Evolutionary conservation across 1,284 basidiomycete genomes (phyloP).

Genomic region (Chalciporus sp.): DNA sequence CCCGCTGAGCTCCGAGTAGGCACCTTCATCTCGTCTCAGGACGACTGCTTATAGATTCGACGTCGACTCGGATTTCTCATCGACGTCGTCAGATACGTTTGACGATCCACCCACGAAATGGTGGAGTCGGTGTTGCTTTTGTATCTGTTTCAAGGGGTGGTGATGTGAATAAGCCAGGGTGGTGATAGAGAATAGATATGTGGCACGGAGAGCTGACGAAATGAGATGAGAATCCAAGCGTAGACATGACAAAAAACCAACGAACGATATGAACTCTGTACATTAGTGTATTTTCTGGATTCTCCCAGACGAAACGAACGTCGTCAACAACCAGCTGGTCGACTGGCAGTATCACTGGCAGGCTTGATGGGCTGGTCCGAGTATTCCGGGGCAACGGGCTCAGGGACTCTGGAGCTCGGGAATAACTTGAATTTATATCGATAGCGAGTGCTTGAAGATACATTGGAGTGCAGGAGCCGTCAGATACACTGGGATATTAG

Average conservation of each 20-base stretch:
- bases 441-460: constrained; percentile 24
- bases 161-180: constrained; percentile 14
- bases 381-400: not conserved
- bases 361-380: not conserved
- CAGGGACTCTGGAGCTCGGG: not conserved
- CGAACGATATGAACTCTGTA: not conserved
- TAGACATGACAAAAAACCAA: not conserved
- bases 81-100: constrained; percentile 29
- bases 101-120: constrained; percentile 26
- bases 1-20: constrained; percentile 4
- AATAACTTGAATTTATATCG: constrained; percentile 6
- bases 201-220: too few relatives aligned
- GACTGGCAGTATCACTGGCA: not conserved
- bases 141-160: constrained; percentile 30
- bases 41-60: constrained; percentile 23
- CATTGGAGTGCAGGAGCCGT: constrained; percentile 18
- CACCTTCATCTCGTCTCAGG: constrained; percentile 5
- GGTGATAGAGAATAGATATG: constrained; percentile 17
- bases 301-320: too few relatives aligned
- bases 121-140: constrained; percentile 22
- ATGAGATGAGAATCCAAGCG: not conserved
- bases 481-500: constrained; percentile 21
- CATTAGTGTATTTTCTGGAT: not conserved
- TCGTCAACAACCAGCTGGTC: too few relatives aligned
- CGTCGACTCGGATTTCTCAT: constrained; percentile 29